Base-by-base conservation (phyloP, 768 basidiomycete genomes). In the Kondoa malvinella region DNA sequence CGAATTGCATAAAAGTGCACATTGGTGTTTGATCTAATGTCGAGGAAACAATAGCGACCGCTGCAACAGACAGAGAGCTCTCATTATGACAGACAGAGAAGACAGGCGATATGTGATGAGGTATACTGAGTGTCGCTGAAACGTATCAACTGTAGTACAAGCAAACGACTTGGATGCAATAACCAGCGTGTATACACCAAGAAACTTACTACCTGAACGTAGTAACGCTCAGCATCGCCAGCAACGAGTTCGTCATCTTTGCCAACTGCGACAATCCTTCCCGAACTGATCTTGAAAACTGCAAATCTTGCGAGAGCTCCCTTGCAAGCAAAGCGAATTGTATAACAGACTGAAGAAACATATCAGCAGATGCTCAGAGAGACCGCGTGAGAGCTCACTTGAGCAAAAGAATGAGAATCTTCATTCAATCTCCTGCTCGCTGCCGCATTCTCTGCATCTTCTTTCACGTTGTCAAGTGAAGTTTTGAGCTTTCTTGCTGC, bases 201-300 rank as follows among this genome's bases (percentile, higher is more conserved):
- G n/a, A n/a, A n/a, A n/a, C 40, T 50, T 21, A 8, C 40, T 50
- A 59, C 27, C 30, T 59, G 15, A 25, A 63, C 17, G 29, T 27
- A 4, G 61, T 29, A 30, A 63, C 61, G n/a, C 27, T 30, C 26
- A 63, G n/a, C 61, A 63, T 63, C 26, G 61, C 61, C 61, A 63
- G 31, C 16, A 63, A 33, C 27, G 61, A 63, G 32, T 63, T 27
- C 8, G 61, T 63, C 14, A 33, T 16, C 61, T 63, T 63, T 17
- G 61, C 61, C 61, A 63, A 32, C n/a, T 27, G 16, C 3, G 61
- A 63, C 3, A 63, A n/a, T 16, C 61, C 61, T 63, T 63, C 61
- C 32, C 61, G 61, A 16, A 63, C 61, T 4, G 61, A 29, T 33
- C 33, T 30, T 16, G 26, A 17, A 32, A 30, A 63, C 8, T 63